These are phyloP conservation scores for Penicillium sumatraense DNA, from an alignment of 2,329 filamentous ascomycete species.

Conservation along the genomic window DNA sequence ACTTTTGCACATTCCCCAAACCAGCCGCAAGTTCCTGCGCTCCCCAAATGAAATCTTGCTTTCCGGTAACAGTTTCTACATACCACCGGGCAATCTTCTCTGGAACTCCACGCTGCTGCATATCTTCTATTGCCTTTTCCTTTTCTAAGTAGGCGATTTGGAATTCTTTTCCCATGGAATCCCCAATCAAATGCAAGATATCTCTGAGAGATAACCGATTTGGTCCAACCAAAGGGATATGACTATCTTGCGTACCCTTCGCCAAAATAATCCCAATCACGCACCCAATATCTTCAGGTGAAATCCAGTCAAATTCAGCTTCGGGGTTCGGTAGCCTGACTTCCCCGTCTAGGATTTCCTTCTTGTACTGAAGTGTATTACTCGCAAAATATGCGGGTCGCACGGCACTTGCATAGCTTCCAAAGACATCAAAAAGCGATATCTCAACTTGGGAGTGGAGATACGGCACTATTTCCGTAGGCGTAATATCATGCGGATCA, in stretches of 20 bases:
- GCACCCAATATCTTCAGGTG: constrained; percentile 51
- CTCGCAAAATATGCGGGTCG: constrained; percentile 52
- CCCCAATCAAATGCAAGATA: constrained; percentile 32
- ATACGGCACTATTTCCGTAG: constrained; percentile 41
- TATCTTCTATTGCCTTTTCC: constrained; percentile 28
- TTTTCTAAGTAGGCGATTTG: constrained; percentile 22
- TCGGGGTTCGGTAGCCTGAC: constrained; percentile 39
- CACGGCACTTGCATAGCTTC: constrained; percentile 40
- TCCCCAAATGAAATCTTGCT: background rate
- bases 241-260: constrained; percentile 33
- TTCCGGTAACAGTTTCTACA: background rate
- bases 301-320: constrained; percentile 46
- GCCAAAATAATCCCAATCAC: constrained; percentile 48
- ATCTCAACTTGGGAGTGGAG: constrained; percentile 53
- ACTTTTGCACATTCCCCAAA: constrained; percentile 39
- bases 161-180: constrained; percentile 38
- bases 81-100: constrained; percentile 19
- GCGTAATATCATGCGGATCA: background rate
- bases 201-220: constrained; percentile 38
- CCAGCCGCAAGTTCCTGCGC: constrained; percentile 16
- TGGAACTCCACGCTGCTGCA: constrained; percentile 18
- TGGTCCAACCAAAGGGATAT: constrained; percentile 45
- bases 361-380: constrained; percentile 43
- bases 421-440: constrained; percentile 47
- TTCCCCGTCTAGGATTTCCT: constrained; percentile 35